phyloP scores from a whole-genome alignment of 371 early-diverging fungal species.

The Mortierella sp. region DNA sequence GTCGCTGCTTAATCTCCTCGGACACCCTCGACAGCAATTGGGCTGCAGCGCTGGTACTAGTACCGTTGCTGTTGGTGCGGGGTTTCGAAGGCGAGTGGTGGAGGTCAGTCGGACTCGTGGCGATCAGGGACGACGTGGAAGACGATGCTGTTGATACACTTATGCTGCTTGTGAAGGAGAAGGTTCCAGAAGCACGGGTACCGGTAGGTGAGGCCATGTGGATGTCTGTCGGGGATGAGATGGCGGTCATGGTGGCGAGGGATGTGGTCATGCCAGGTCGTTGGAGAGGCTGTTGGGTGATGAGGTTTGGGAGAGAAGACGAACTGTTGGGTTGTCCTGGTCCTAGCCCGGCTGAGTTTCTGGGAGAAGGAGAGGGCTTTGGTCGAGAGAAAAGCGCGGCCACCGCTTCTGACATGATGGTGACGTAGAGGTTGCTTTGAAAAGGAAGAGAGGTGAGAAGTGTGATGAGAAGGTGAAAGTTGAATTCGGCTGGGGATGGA shows the following conservation, averaged over 20 bases:
- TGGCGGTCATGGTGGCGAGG: conserved; percentile 16
- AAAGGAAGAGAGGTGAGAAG: background rate
- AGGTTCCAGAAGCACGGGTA: background rate
- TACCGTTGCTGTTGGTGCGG: background rate
- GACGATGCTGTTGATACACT: background rate
- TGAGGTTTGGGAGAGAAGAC: conserved; percentile 41
- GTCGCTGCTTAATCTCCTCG: conserved; percentile 52
- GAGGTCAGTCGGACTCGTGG: background rate
- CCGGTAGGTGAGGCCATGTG: conserved; percentile 13
- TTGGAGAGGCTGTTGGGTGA: conserved; percentile 44
- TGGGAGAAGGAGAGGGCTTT: conserved; percentile 4
- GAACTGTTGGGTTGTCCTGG: conserved; percentile 3
- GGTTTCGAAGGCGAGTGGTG: background rate
- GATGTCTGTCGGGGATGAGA: conserved; percentile 20
- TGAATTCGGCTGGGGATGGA: background rate
- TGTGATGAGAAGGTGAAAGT: background rate
- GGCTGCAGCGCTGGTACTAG: conserved; percentile 25
- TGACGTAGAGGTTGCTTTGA: background rate
- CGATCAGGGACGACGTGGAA: background rate
- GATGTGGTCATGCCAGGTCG: conserved; percentile 44
- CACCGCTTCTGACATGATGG: conserved; percentile 35
- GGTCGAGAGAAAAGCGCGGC: conserved; percentile 25
- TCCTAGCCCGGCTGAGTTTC: conserved; percentile 14
- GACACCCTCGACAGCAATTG: conserved; percentile 43
- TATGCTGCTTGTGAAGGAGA: background rate